Percentiles rank a stretch among this genome's conserved stretches.
Evolutionary conservation across 2,329 filamentous ascomycete species (phyloP).

Genomic region (Fusarium circinatum): DNA sequence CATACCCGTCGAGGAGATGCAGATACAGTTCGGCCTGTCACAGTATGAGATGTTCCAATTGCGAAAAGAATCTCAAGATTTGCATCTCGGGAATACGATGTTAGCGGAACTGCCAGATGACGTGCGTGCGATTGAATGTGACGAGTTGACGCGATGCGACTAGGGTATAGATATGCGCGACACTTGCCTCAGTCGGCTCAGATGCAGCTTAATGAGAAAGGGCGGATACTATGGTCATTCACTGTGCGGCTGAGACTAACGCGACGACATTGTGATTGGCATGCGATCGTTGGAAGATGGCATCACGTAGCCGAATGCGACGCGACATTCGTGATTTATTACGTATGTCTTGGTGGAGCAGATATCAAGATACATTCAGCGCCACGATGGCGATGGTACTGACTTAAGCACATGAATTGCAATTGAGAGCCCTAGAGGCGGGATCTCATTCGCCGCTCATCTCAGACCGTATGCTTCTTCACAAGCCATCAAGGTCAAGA

Average conservation of each 20-base stretch:
- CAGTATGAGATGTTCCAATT: neutral
- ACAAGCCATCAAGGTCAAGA: neutral
- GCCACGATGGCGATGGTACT: neutral
- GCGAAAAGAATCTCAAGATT: too few species aligned
- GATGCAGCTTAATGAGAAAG: rapidly evolving
- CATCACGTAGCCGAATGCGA: neutral
- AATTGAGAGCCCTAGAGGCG: rapidly evolving
- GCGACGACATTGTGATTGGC: rapidly evolving
- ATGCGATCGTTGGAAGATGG: rapidly evolving
- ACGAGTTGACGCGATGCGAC: neutral
- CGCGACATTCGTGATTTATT: neutral
- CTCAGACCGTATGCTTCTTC: neutral
- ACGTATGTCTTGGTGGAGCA: neutral
- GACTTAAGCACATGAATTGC: rapidly evolving
- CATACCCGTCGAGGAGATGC: neutral
- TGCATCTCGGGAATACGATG: neutral
- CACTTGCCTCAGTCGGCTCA: neutral
- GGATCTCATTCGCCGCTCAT: too few species aligned
- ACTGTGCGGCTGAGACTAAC: rapidly evolving
- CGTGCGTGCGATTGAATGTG: neutral
- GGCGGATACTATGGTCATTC: rapidly evolving
- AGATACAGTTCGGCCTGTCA: neutral
- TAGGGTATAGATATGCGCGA: rapidly evolving
- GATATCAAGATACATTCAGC: neutral
- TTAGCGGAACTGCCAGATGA: neutral